phyloP scores from a whole-genome alignment of 306 rosid species.

The Chamaecrista fasciculata region DNA sequence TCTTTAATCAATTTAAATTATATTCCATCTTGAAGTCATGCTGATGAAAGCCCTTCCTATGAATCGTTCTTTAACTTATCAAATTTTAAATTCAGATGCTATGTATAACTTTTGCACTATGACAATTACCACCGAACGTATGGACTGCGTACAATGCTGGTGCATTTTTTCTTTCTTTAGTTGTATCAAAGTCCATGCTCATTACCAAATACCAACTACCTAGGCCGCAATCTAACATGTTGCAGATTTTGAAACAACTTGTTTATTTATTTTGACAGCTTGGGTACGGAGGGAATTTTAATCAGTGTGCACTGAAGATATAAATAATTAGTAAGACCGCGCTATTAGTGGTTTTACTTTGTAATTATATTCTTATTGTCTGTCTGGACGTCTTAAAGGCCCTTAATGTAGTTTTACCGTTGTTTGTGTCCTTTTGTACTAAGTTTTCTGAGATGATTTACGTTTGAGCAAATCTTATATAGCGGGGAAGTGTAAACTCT shows the following conservation, averaged over 20 bases:
- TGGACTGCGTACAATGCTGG: too few relatives aligned
- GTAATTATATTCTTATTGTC: not conserved
- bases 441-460: not conserved
- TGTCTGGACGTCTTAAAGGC: not conserved
- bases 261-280: constrained; percentile 9
- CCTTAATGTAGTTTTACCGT: not conserved
- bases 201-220: not conserved
- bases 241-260: not conserved
- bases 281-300: not conserved
- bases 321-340: not conserved
- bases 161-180: not conserved
- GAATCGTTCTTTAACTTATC: not conserved
- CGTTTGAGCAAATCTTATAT: constrained; percentile 4
- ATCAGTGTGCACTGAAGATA: not conserved
- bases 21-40: constrained; percentile 37
- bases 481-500: constrained; percentile 22
- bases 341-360: not conserved
- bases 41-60: not conserved
- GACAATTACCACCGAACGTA: not conserved
- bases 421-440: not conserved
- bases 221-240: not conserved
- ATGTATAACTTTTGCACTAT: not conserved
- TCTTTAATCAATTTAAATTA: not conserved
- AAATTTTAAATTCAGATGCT: not conserved
- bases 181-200: not conserved